Conservation (phyloP, 345 rosid genomes). For the Gossypium arboreum region DNA sequence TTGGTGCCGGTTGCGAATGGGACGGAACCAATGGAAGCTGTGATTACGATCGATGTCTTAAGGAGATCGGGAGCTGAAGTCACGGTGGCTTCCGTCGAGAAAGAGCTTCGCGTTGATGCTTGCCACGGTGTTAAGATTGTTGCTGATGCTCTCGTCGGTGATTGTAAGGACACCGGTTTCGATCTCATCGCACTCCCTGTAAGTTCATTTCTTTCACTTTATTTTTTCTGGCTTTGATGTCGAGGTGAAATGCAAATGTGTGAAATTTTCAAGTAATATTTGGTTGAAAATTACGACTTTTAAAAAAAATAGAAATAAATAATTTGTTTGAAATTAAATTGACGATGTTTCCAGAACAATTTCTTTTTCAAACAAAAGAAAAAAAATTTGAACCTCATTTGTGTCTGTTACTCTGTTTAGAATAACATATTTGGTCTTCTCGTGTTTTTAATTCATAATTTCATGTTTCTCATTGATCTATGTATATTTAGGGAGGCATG, state of each 20-base stretch:
- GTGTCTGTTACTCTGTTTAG: background rate
- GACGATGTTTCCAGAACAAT: background rate
- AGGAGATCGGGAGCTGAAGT: slow-evolving; percentile 85
- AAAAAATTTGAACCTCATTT: background rate
- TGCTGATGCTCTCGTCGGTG: slow-evolving; percentile 67
- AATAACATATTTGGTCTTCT: background rate
- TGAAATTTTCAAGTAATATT: background rate
- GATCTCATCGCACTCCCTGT: slow-evolving; percentile 82
- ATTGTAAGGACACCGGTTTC: slow-evolving; percentile 43
- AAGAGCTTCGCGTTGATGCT: slow-evolving; percentile 63
- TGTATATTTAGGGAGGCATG: slow-evolving; percentile 64
- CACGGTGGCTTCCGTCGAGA: slow-evolving; percentile 77
- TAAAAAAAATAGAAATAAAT: background rate
- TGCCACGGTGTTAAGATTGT: slow-evolving; percentile 68
- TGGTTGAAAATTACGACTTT: background rate
- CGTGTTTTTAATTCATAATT: background rate
- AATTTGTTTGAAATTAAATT: background rate
- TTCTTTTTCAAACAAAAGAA: background rate
- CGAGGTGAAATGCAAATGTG: background rate
- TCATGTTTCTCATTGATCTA: background rate
- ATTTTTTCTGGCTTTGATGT: background rate
- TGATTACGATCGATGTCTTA: slow-evolving; percentile 71
- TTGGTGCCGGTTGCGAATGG: slow-evolving; percentile 91
- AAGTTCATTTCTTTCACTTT: slow-evolving; percentile 15
- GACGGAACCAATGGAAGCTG: slow-evolving; percentile 93